phyloP scores from a whole-genome alignment of 2,329 filamentous ascomycete species.

The Sclerotinia subarctica region DNA sequence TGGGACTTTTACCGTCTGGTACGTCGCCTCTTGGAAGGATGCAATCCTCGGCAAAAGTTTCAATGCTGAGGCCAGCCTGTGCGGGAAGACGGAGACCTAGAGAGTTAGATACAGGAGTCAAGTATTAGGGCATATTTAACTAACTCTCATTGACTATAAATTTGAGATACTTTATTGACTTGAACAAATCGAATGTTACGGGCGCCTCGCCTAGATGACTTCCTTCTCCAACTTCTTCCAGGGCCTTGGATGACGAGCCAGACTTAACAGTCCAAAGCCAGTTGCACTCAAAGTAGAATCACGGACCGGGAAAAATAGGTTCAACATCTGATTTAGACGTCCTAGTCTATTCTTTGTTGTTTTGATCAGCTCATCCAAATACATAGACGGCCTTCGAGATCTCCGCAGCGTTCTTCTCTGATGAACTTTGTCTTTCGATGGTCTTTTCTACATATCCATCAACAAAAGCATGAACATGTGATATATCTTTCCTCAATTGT shows the following conservation, averaged over 20 bases:
- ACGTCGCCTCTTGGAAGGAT: constrained; percentile 35
- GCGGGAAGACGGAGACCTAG: background rate
- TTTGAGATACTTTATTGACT: constrained; percentile 51
- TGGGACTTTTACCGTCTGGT: constrained; percentile 28
- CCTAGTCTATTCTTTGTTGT: constrained; percentile 43
- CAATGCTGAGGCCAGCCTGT: background rate
- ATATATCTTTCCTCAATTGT: constrained; percentile 13
- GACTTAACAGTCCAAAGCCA: too few relatives aligned
- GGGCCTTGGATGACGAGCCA: constrained; percentile 32
- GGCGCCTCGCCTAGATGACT: constrained; percentile 34
- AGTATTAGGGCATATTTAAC: constrained; percentile 15
- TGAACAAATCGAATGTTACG: constrained; percentile 48
- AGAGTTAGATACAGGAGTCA: background rate
- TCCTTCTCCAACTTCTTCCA: constrained; percentile 35
- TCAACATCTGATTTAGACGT: constrained; percentile 37
- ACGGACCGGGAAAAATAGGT: constrained; percentile 42
- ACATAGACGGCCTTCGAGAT: constrained; percentile 38
- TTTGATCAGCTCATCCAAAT: constrained; percentile 48
- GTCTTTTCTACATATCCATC: constrained; percentile 20
- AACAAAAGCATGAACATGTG: constrained; percentile 17
- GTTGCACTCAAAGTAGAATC: constrained; percentile 43
- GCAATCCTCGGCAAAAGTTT: background rate
- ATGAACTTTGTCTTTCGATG: background rate
- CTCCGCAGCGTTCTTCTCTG: background rate
- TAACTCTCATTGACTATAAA: constrained; percentile 56